Evolutionary conservation across 257 asterid species (phyloP), one percentile per base, ranked within the genome.

Genomic region (Nicotiana tomentosiformis): DNA sequence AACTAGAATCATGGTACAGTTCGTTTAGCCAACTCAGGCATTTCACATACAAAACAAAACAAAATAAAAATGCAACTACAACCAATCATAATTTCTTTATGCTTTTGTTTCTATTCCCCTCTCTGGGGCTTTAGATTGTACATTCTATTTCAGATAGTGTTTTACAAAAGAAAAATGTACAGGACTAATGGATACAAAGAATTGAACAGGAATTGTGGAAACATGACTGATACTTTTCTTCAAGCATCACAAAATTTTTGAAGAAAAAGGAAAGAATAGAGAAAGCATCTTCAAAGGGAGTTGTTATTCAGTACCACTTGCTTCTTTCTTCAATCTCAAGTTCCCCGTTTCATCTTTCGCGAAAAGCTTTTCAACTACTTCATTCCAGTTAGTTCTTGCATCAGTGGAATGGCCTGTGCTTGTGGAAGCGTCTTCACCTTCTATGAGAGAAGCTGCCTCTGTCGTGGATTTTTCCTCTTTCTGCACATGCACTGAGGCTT

Each of bases 331-430:
- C 68, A 93, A 62, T 46, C 60, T 69, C 84, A 89, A 46, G 66
- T 86, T 57, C 66, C 93, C 92, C 0, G 92, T 89, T 80, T 89
- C 95, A 6, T 88, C 83, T 88, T 82, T 90, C 82, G 83, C 76
- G 86, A 90, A 91, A 43, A 96, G 94, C 89, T 83, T 93, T 87
- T 87, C 88, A 29, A 88, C 92, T 37, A 92, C 85, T 23, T 89
- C 92, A 16, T 92, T 85, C 99, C 98, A 96, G 85, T 91, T 94
- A 78, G 98, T 88, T 83, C 82, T 88, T 49, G 92, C 84, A 81
- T 84, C 84, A 10, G 86, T 81, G 33, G 85, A 23, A 46, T 20
- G 35, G 0, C 88, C 26, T 4, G 87, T 86, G 72, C 83, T 87
- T 72, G 85, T 68, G 15, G 82, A 81, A 1, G 83, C 51, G 43